Base-by-base conservation (phyloP, 192 early-diverging fungal species). In the Chytriomyces sp. region DNA sequence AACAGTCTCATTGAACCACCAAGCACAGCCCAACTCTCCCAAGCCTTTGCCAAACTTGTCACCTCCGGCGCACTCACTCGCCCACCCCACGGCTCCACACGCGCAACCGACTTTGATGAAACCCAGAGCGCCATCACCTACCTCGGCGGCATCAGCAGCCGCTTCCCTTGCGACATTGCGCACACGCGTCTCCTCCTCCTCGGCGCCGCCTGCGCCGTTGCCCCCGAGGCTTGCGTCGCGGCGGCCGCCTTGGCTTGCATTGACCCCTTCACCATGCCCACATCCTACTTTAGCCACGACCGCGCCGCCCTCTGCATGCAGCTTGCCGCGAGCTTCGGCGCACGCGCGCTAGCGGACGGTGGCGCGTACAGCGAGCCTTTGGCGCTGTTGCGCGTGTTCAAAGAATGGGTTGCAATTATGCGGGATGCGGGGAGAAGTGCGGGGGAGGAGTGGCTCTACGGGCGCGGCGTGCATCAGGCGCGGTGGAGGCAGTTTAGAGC, bases 401-500 rank as follows among this genome's bases (percentile, higher is more conserved):
- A 61, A 33, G 59, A 12, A 33, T 61, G 59, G 59, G 32, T 61
- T 17, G 22, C 8, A 1, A 33, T 10, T 4, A 19, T 30, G 3
- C 32, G 59, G 19, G 59, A 36, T n/a, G 25, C 3, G 10, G 59
- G 33, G 22, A 25, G 22, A 30, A 30, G 30, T 56, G 54, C 8
- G 8, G 41, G 19, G 41, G 30, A 58, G 12, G 19, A 28, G 7
- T 61, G 59, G 59, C 17, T 61, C 32, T 30, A 4, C 14, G 30
- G 10, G 34, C 25, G 31, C n/a, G 34, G 59, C 12, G 34, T 61
- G 22, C 59, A 61, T 36, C 12, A 37, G 25, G 31, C 7, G 17
- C 8, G 59, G 31, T 61, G 59, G 59, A 61, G 38, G 59, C 59
- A 61, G 59, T 61, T 61, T 17, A 30, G 59, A 12, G 34, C 59